phyloP scores from a whole-genome alignment of 352 stramenopile species.

The Phytophthora uliginosa region DNA sequence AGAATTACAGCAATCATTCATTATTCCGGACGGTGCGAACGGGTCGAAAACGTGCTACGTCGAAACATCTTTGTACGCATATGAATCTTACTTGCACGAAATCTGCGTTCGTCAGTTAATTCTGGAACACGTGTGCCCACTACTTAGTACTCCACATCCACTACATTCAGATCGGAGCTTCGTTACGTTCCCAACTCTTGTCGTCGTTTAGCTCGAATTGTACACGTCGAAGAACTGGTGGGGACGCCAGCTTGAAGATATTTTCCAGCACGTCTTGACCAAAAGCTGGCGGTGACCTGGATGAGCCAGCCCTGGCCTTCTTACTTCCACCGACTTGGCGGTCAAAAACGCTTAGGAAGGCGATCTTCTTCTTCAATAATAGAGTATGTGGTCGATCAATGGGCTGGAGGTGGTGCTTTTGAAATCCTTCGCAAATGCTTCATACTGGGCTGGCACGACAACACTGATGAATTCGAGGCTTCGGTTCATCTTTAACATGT shows the following conservation, averaged over 20 bases:
- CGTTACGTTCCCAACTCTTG: not conserved
- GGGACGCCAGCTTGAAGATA: not conserved
- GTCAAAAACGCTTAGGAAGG: not conserved
- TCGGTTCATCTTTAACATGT: not conserved
- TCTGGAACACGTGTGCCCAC: no score
- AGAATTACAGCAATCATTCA: not conserved
- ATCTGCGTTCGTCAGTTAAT: no score
- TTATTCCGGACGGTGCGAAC: not conserved
- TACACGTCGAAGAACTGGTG: not conserved
- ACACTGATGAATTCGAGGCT: not conserved
- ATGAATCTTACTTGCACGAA: no score
- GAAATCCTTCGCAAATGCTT: not conserved
- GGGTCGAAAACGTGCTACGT: no score
- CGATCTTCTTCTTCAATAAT: not conserved
- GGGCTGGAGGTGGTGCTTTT: not conserved
- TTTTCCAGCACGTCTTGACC: not conserved
- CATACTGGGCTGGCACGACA: not conserved
- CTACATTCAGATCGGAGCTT: not conserved
- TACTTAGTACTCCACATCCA: no score
- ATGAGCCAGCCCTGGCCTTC: not conserved
- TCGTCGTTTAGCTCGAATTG: not conserved
- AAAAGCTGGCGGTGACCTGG: not conserved
- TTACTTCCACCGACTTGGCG: not conserved
- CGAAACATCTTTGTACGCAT: no score
- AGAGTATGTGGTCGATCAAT: not conserved